Conservation (phyloP, 257 asterid genomes). For the Lantana camara region DNA sequence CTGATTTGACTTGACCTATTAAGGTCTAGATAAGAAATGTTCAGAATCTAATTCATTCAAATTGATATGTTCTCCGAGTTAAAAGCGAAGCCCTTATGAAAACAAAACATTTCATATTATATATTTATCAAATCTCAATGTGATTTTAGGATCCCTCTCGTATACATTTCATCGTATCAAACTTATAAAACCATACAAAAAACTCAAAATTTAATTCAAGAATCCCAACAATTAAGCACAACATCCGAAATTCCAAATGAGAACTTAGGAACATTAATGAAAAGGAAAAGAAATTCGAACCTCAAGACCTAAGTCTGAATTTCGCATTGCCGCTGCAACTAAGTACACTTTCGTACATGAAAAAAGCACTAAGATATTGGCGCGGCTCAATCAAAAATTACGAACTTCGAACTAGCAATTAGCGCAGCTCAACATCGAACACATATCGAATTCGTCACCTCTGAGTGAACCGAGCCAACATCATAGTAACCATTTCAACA, state of each 20-base stretch:
- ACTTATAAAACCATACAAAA: too few species aligned
- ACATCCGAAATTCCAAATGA: too few species aligned
- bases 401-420: neutral
- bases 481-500: constrained; percentile 46
- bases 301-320: neutral
- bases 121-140: neutral
- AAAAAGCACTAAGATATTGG: constrained; percentile 64
- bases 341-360: constrained; percentile 28
- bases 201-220: too few species aligned
- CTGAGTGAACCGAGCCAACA: constrained; percentile 64
- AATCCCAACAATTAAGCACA: neutral
- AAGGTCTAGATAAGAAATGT: too few species aligned
- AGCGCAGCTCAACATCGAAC: too few species aligned
- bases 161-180: too few species aligned
- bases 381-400: constrained; percentile 65
- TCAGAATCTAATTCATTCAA: too few species aligned
- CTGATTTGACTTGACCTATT: too few species aligned
- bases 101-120: too few species aligned
- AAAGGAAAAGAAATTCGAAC: constrained; percentile 6
- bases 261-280: neutral
- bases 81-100: too few species aligned
- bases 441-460: neutral
- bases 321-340: neutral
- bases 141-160: neutral
- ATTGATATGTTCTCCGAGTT: too few species aligned